These are phyloP conservation scores for Stropharia rugosoannulata DNA, from an alignment of 768 basidiomycete species.

Conservation along the genomic window DNA sequence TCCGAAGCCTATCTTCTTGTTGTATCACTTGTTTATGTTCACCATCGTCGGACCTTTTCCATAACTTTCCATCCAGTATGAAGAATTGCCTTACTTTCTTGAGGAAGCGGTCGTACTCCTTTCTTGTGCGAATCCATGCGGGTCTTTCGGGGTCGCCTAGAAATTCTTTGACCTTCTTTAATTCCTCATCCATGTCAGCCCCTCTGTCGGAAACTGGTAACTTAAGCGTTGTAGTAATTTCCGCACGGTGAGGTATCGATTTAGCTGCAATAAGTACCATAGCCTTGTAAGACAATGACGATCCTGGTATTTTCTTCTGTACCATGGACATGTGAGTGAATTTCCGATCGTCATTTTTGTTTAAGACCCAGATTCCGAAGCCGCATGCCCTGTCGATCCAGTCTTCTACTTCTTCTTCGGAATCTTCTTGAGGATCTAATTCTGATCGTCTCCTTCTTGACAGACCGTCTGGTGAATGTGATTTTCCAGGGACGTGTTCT, in stretches of 20 bases:
- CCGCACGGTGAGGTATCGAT: neutral
- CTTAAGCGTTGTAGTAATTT: neutral
- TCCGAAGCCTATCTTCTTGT: neutral
- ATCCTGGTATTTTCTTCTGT: neutral
- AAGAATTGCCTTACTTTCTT: constrained; percentile 10
- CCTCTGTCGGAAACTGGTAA: neutral
- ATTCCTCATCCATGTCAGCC: neutral
- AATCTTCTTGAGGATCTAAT: neutral
- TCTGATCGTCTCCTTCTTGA: constrained; percentile 9
- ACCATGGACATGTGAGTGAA: neutral
- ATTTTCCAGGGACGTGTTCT: constrained; percentile 18
- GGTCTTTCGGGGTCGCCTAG: neutral
- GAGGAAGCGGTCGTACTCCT: neutral
- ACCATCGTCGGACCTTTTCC: constrained; percentile 11
- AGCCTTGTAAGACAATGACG: neutral
- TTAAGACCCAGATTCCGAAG: neutral
- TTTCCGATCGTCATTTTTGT: neutral
- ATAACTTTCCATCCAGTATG: constrained; percentile 6
- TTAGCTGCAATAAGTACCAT: neutral
- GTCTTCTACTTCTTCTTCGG: neutral
- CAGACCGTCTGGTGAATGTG: constrained; percentile 16
- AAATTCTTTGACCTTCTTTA: neutral
- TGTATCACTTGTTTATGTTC: constrained; percentile 19
- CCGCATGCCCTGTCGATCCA: neutral
- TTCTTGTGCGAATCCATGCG: neutral